Evolutionary conservation across 1,284 basidiomycete species (phyloP).

Genomic region (Cryptococcus sp.): DNA sequence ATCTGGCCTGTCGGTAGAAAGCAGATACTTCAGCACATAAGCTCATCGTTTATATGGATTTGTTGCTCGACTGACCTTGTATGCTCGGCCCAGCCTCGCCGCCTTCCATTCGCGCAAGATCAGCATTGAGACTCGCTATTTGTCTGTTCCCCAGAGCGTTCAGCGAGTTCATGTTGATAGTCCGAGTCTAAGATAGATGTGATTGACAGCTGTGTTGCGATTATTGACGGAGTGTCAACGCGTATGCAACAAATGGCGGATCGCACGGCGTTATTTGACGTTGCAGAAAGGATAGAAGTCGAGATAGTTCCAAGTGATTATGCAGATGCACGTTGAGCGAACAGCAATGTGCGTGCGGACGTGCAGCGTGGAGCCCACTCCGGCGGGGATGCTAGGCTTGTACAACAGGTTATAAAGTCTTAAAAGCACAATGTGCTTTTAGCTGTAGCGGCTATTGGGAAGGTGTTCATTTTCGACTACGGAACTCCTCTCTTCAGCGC

Average conservation of each 20-base stretch:
- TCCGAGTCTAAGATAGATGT: too few relatives aligned
- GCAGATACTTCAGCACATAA: not conserved
- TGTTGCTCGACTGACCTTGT: conserved; percentile 60
- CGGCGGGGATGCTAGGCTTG: not conserved
- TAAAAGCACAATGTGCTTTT: conserved; percentile 1
- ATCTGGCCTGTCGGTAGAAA: conserved; percentile 73
- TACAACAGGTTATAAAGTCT: not conserved
- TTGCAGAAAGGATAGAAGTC: not conserved
- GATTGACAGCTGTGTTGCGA: too few relatives aligned
- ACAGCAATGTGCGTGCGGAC: not conserved
- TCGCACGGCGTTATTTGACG: too few relatives aligned
- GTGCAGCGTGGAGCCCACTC: not conserved
- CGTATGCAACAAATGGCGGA: too few relatives aligned
- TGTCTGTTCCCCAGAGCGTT: conserved; percentile 91
- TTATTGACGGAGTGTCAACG: too few relatives aligned
- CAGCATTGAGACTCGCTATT: conserved; percentile 80
- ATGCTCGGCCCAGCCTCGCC: conserved; percentile 78
- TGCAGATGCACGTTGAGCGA: not conserved
- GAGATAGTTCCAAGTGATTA: not conserved
- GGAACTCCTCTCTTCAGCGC: conserved; percentile 48
- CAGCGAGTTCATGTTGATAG: conserved; percentile 75
- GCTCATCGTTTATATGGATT: not conserved
- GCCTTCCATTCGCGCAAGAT: conserved; percentile 75
- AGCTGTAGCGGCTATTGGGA: conserved; percentile 49
- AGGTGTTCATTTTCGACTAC: conserved; percentile 42